phyloP scores from a whole-genome alignment of 1,139 yeast genomes.

The Zygosaccharomyces sapae region DNA sequence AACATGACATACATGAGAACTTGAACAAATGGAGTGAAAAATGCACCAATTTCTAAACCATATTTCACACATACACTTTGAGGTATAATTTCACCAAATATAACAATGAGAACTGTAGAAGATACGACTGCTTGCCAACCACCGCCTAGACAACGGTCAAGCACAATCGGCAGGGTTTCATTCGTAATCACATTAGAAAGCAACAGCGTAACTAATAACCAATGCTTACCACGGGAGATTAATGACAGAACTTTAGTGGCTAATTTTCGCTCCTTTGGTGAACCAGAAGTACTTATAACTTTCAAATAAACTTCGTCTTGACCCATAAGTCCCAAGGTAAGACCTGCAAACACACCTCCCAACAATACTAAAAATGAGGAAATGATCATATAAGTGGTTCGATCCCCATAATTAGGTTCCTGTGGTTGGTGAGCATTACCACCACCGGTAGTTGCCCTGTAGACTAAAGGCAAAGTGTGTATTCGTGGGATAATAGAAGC shows the following conservation, averaged over 20 bases:
- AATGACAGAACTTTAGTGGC: constrained; percentile 73
- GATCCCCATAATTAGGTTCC: background rate
- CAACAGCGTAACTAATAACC: constrained; percentile 92
- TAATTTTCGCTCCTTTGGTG: constrained; percentile 53
- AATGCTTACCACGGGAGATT: constrained; percentile 84
- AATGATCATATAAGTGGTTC: constrained; percentile 39
- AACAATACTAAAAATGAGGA: constrained; percentile 70
- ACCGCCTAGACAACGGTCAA: constrained; percentile 90
- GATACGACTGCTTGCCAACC: constrained; percentile 98
- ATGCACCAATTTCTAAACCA: constrained; percentile 87
- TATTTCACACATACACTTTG: constrained; percentile 90
- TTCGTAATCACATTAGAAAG: constrained; percentile 88
- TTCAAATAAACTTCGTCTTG: constrained; percentile 89
- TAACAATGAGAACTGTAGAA: constrained; percentile 86
- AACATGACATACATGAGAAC: constrained; percentile 83
- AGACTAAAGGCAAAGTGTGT: constrained; percentile 5
- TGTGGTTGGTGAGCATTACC: background rate
- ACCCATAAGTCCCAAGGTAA: constrained; percentile 94
- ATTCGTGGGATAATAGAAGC: constrained; percentile 6
- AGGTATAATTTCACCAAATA: constrained; percentile 95
- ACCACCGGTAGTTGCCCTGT: background rate
- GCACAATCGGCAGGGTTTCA: constrained; percentile 89
- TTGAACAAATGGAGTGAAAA: constrained; percentile 84
- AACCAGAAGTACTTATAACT: constrained; percentile 55
- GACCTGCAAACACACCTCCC: constrained; percentile 96